Evolutionary conservation across 495 filamentous ascomycete genomes (phyloP).

Genomic region (Daldinia vernicosa): DNA sequence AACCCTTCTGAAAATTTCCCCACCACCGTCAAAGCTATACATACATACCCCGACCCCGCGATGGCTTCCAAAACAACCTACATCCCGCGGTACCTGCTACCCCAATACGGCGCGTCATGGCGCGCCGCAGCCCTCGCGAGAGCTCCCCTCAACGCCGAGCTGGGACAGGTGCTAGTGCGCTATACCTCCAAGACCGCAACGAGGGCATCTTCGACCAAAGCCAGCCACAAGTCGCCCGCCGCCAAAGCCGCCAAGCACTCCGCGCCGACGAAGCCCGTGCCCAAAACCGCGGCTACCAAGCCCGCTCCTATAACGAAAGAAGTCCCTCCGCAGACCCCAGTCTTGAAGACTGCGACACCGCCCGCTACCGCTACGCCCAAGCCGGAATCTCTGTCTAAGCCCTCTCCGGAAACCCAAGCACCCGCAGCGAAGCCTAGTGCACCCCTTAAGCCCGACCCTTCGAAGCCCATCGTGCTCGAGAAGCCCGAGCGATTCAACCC

Average conservation of each 20-base stretch:
- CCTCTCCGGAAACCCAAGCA: conserved; percentile 33
- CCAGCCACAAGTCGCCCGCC: conserved; percentile 17
- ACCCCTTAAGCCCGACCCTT: conserved; percentile 25
- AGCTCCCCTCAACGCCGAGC: conserved; percentile 37
- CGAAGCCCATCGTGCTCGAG: conserved; percentile 68
- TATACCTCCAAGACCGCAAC: conserved; percentile 43
- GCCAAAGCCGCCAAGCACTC: conserved; percentile 43
- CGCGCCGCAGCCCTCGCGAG: conserved; percentile 34
- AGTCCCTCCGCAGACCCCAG: background rate
- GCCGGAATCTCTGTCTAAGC: conserved; percentile 22
- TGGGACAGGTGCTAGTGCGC: conserved; percentile 44
- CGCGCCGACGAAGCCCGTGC: conserved; percentile 47
- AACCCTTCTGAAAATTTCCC: background rate
- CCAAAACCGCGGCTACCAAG: conserved; percentile 30
- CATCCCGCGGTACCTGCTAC: conserved; percentile 65
- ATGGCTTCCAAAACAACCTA: conserved; percentile 53
- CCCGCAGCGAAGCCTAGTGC: conserved; percentile 14
- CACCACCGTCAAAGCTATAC: conserved; percentile 1
- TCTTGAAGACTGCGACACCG: background rate
- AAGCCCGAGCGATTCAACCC: conserved; percentile 86
- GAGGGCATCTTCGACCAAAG: background rate
- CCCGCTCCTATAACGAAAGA: background rate
- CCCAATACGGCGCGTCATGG: conserved; percentile 60
- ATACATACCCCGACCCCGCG: no score
- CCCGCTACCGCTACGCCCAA: conserved; percentile 8